These are phyloP conservation scores for Tremella mesenterica DNA, from an alignment of 768 basidiomycete species.

Conservation along the genomic window DNA sequence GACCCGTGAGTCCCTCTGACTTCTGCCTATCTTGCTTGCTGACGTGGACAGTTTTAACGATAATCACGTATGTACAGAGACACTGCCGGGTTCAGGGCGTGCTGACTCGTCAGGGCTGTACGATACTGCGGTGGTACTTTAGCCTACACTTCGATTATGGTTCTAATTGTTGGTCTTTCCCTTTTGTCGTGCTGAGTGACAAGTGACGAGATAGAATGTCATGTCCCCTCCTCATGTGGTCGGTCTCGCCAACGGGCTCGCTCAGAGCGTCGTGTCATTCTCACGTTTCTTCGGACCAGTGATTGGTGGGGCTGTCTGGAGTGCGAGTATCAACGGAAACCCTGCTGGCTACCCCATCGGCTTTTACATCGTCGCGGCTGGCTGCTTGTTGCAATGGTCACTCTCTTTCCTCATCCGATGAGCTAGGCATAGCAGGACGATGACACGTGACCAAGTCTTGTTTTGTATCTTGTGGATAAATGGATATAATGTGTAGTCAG, in stretches of 20 bases:
- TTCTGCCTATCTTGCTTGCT: not conserved
- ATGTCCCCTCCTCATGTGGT: slow-evolving; percentile 82
- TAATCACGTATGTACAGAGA: slow-evolving; percentile 63
- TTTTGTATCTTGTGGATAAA: no score
- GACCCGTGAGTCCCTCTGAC: slow-evolving; percentile 46
- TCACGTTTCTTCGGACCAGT: slow-evolving; percentile 79
- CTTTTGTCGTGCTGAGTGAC: not conserved
- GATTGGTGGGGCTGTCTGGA: slow-evolving; percentile 35
- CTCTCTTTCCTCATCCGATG: slow-evolving; percentile 33
- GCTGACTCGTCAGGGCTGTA: slow-evolving; percentile 55
- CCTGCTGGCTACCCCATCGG: slow-evolving; percentile 35
- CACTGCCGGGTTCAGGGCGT: not conserved
- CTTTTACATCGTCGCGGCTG: slow-evolving; percentile 34
- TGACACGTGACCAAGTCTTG: not conserved
- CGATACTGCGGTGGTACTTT: slow-evolving; percentile 83
- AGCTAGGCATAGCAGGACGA: no score
- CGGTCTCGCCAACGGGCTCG: slow-evolving; percentile 87
- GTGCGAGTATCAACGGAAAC: slow-evolving; percentile 38
- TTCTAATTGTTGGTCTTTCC: slow-evolving; percentile 51
- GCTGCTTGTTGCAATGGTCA: slow-evolving; percentile 25
- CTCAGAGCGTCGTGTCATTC: slow-evolving; percentile 88
- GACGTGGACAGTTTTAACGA: slow-evolving; percentile 52
- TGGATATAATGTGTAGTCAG: not conserved
- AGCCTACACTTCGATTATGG: slow-evolving; percentile 80
- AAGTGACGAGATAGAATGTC: slow-evolving; percentile 41